Evolutionary conservation across 495 filamentous ascomycete species (phyloP).

Genomic region (Hypoxylon lenormandii): DNA sequence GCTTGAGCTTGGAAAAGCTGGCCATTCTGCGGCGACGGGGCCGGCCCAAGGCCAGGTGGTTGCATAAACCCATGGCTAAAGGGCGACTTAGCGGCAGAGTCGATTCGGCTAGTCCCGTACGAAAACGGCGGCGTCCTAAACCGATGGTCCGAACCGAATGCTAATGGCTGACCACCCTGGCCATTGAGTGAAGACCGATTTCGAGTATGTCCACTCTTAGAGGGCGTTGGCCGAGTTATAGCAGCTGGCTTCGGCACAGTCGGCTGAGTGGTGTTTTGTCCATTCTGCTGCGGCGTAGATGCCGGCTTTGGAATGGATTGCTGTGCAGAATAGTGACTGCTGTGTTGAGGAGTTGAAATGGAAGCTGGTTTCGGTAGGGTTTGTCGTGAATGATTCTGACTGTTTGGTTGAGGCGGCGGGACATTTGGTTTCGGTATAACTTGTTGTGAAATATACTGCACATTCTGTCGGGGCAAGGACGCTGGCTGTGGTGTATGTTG

Average conservation of each 20-base stretch:
- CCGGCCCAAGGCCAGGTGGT: conserved; percentile 48
- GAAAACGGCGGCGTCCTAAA: conserved; percentile 52
- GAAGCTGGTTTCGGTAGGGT: conserved; percentile 22
- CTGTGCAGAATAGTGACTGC: conserved; percentile 5
- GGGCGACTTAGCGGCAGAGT: conserved; percentile 48
- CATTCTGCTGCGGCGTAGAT: conserved; percentile 22
- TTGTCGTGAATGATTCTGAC: conserved; percentile 15
- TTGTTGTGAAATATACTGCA: conserved; percentile 17
- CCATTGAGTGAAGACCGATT: conserved; percentile 47
- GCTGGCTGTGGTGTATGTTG: conserved; percentile 10
- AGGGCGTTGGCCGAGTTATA: conserved; percentile 37
- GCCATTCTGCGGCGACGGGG: conserved; percentile 50
- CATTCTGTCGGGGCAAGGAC: conserved; percentile 9
- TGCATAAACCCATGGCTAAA: conserved; percentile 51
- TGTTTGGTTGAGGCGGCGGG: conserved; percentile 1
- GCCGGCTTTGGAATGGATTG: conserved; percentile 12
- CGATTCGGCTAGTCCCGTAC: conserved; percentile 44
- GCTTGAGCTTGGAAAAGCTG: conserved; percentile 51
- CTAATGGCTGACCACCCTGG: conserved; percentile 35
- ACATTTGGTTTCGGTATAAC: conserved; percentile 1
- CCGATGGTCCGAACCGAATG: conserved; percentile 46
- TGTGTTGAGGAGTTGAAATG: conserved; percentile 25
- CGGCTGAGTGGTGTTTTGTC: conserved; percentile 32
- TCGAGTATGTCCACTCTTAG: conserved; percentile 43
- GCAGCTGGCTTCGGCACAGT: conserved; percentile 35